These are phyloP conservation scores for Phycomyces nitens DNA, from an alignment of 192 early-diverging fungal species.

Conservation along the genomic window DNA sequence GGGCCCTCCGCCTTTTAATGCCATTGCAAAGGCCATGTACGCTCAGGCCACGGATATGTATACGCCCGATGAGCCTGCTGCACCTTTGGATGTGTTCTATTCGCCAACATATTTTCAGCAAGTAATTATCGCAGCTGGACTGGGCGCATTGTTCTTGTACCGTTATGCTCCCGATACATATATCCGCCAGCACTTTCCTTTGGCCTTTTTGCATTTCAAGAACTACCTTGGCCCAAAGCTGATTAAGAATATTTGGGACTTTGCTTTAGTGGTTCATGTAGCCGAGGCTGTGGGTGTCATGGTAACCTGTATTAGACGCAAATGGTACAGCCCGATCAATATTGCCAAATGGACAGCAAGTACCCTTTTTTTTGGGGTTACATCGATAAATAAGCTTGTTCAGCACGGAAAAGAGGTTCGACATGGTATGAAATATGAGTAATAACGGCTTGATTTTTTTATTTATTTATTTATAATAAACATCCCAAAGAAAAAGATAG, in stretches of 20 bases:
- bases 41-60: conserved; percentile 22
- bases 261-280: conserved; percentile 18
- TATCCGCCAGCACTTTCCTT: conserved; percentile 5
- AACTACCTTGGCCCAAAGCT: neutral
- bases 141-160: neutral
- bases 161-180: conserved; percentile 2
- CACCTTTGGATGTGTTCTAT: conserved; percentile 26
- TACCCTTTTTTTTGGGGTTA: conserved; percentile 27
- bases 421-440: conserved; percentile 4
- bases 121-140: neutral
- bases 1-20: conserved; percentile 34
- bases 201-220: conserved; percentile 4
- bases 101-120: neutral
- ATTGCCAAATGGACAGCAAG: conserved; percentile 31
- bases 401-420: conserved; percentile 20
- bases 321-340: conserved; percentile 28
- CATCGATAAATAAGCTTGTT: conserved; percentile 13
- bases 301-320: conserved; percentile 19
- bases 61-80: conserved; percentile 5
- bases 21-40: conserved; percentile 28
- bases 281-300: conserved; percentile 22
- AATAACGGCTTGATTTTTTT: neutral
- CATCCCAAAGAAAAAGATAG: too few relatives aligned
- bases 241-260: neutral
- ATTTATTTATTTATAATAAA: too few relatives aligned